These are phyloP conservation scores for Trichosanthes cucumerina DNA, from an alignment of 306 rosid genomes.

Conservation along the genomic window DNA sequence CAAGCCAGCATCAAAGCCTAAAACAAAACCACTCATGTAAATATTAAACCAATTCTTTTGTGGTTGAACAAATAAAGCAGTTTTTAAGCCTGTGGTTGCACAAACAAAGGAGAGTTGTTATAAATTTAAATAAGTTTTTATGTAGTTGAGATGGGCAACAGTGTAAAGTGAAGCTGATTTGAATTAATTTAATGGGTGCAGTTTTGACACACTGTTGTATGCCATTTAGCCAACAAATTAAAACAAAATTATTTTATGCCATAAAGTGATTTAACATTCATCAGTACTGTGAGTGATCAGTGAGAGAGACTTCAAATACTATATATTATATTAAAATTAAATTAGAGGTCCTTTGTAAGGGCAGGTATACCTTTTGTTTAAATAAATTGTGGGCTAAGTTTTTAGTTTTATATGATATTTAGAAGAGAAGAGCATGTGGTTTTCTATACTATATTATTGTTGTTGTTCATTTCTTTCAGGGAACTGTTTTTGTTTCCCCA, in stretches of 20 bases:
- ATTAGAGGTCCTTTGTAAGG: neutral
- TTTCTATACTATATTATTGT: neutral
- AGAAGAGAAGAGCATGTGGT: neutral
- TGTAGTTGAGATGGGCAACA: neutral
- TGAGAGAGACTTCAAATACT: neutral
- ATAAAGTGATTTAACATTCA: neutral
- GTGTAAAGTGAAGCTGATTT: conserved; percentile 12
- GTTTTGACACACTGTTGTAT: conserved; percentile 27
- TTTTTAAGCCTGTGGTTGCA: neutral
- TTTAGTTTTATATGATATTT: neutral
- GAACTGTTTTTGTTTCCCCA: neutral
- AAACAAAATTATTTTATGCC: conserved; percentile 14
- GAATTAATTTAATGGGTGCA: conserved; percentile 21
- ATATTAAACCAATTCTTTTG: neutral
- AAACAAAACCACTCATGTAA: neutral
- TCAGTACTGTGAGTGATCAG: neutral
- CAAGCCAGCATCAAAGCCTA: neutral
- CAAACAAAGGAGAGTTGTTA: neutral
- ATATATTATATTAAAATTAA: neutral
- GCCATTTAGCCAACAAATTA: conserved; percentile 45
- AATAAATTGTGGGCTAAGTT: neutral
- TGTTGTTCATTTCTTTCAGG: neutral
- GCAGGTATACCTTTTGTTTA: neutral
- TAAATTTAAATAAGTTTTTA: neutral
- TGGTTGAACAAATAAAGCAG: neutral